phyloP scores from a whole-genome alignment of 495 filamentous ascomycete species.

The Penicillium parvum region DNA sequence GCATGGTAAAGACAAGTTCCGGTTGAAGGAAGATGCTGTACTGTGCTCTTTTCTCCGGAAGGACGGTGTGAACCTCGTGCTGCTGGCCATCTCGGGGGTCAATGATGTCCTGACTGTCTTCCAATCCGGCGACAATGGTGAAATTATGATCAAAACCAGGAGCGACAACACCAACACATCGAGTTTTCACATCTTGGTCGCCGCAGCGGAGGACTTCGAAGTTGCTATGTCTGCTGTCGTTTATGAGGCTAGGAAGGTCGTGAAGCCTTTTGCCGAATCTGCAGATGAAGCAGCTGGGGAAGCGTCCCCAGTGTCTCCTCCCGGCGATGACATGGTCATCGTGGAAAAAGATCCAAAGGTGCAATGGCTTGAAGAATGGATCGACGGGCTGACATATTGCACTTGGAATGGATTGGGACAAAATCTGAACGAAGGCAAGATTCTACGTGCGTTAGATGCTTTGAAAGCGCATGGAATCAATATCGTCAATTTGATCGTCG shows the following conservation, averaged over 20 bases:
- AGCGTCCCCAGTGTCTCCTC: slow-evolving; percentile 30
- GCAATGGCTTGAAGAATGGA: slow-evolving; percentile 83
- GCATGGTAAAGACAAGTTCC: slow-evolving; percentile 66
- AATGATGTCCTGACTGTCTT: slow-evolving; percentile 69
- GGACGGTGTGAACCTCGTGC: slow-evolving; percentile 73
- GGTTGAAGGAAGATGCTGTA: slow-evolving; percentile 70
- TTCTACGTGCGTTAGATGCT: slow-evolving; percentile 66
- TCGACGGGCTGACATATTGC: slow-evolving; percentile 77
- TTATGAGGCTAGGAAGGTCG: slow-evolving; percentile 75
- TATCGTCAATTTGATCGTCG: slow-evolving; percentile 80
- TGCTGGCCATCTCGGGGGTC: slow-evolving; percentile 75
- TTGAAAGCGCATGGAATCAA: slow-evolving; percentile 69
- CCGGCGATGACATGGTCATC: slow-evolving; percentile 36
- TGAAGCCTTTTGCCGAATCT: slow-evolving; percentile 34
- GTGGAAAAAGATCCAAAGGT: slow-evolving; percentile 45
- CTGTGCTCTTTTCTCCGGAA: slow-evolving; percentile 73
- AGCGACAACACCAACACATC: slow-evolving; percentile 60
- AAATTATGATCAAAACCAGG: slow-evolving; percentile 61
- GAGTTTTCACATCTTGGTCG: slow-evolving; percentile 61
- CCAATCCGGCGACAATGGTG: slow-evolving; percentile 59
- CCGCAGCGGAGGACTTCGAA: slow-evolving; percentile 72
- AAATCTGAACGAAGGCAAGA: slow-evolving; percentile 71
- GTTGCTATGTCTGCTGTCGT: slow-evolving; percentile 73
- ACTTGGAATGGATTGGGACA: slow-evolving; percentile 95
- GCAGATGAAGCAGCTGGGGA: slow-evolving; percentile 7